Conservation (phyloP, 306 rosid genomes). For the Gynostemma pentaphyllum region DNA sequence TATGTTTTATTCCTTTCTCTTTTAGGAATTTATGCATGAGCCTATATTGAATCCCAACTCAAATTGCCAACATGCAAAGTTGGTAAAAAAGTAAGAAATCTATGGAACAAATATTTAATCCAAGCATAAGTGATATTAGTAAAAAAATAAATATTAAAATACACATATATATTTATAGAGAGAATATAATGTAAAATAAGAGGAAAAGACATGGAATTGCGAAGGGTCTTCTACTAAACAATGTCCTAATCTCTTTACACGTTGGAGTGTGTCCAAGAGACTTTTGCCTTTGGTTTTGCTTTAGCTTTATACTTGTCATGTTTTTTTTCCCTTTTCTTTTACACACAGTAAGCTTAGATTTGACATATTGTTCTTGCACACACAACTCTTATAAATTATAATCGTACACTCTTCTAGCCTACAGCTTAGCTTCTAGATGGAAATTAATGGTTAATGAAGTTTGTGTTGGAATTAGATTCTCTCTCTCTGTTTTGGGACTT, state of each 20-base stretch:
- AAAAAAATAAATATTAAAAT: too few relatives aligned
- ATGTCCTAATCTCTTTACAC: background rate
- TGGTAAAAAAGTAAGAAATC: background rate
- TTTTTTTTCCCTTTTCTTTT: background rate
- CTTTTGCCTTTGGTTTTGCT: background rate
- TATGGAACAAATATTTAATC: too few relatives aligned
- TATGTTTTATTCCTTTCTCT: too few relatives aligned
- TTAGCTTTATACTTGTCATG: constrained; percentile 12
- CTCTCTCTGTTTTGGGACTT: too few relatives aligned
- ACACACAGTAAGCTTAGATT: background rate
- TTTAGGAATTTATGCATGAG: too few relatives aligned
- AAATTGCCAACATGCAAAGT: background rate
- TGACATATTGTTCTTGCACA: constrained; percentile 5
- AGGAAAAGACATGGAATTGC: background rate
- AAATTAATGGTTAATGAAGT: too few relatives aligned
- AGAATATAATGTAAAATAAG: background rate
- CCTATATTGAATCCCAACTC: too few relatives aligned
- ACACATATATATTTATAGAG: too few relatives aligned
- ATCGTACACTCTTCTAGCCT: background rate
- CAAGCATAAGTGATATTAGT: too few relatives aligned
- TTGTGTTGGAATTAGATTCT: too few relatives aligned
- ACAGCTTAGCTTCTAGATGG: too few relatives aligned
- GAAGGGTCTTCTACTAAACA: background rate
- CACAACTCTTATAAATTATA: background rate
- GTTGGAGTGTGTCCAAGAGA: background rate